Base-by-base conservation (phyloP, 78 protist species). In the Dictyostelium firmibasis region DNA sequence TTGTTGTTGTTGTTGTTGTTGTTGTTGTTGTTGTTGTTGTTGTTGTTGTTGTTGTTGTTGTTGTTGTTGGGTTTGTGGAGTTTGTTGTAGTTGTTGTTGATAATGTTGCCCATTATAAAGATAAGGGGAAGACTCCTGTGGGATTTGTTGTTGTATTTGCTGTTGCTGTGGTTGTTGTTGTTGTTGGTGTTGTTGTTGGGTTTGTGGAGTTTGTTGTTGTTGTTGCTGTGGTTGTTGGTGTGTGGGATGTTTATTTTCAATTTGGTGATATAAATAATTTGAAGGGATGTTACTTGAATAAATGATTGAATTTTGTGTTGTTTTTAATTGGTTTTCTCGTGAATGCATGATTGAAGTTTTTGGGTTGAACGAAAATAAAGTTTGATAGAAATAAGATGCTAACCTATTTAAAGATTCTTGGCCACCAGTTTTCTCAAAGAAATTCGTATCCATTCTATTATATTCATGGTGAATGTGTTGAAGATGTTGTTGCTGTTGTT, bases 1-100 rank as follows among this genome's bases (percentile, higher is more conserved):
- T 20, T 57, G 67, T 20, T 57, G 25, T 11, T 8, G 9, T 11
- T 57, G 67, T 8, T 5, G 9, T 29, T 18, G 82, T 76, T 33
- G 53, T 75, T 75, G 82, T 36, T 25, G 36, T 36, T n/a, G 36
- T 74, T 74, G 81, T 36, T 74, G 81, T 41, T 47, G 57, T 11
- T 47, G 57, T 16, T 16, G 20, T n/a, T n/a, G n/a, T n/a, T n/a
- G n/a, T n/a, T n/a, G n/a, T n/a, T n/a, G n/a, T n/a, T n/a, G n/a
- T n/a, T n/a, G n/a, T n/a, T n/a, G n/a, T n/a, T n/a, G n/a, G n/a
- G n/a, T n/a, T n/a, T n/a, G n/a, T n/a, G 57, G 57, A 50, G 14
- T 16, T 76, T 36, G 82, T 75, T 76, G 83, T 23, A 41, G 86
- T 23, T 81, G 41, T 57, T 81, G 86, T 81, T 81, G 74, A 57